These are phyloP conservation scores for Pholiota adiposa DNA, from an alignment of 1,284 basidiomycete genomes.

Conservation along the genomic window DNA sequence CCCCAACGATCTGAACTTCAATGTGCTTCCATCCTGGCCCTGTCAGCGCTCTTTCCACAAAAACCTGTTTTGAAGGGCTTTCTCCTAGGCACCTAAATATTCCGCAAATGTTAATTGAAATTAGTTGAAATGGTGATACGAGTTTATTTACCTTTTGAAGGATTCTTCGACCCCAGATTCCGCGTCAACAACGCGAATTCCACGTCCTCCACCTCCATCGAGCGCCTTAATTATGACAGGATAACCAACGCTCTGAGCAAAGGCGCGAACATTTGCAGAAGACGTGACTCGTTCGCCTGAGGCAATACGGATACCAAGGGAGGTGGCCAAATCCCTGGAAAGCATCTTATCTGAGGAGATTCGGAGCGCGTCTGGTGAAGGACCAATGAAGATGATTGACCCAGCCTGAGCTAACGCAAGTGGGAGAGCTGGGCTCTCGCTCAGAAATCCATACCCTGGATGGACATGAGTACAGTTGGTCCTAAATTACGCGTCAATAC, in stretches of 20 bases:
- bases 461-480: slow-evolving; percentile 42
- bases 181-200: slow-evolving; percentile 44
- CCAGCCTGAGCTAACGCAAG: slow-evolving; percentile 37
- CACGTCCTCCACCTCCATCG: slow-evolving; percentile 60
- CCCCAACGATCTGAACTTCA: slow-evolving; percentile 41
- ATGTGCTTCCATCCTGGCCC: slow-evolving; percentile 43
- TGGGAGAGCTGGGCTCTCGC: slow-evolving; percentile 50
- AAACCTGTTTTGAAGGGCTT: slow-evolving; percentile 42
- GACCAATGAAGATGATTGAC: slow-evolving; percentile 51
- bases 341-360: slow-evolving; percentile 57
- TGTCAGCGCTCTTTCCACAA: slow-evolving; percentile 42
- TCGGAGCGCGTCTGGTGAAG: slow-evolving; percentile 45
- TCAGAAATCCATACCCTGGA: slow-evolving; percentile 54
- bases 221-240: slow-evolving; percentile 61
- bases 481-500: slow-evolving; percentile 14
- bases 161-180: slow-evolving; percentile 38
- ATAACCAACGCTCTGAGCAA: slow-evolving; percentile 42
- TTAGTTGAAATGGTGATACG: neutral
- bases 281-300: slow-evolving; percentile 44
- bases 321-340: slow-evolving; percentile 50
- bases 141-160: slow-evolving; percentile 40
- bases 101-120: neutral
- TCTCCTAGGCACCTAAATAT: slow-evolving; percentile 40
- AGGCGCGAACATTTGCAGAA: slow-evolving; percentile 36
- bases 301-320: slow-evolving; percentile 47